These are phyloP conservation scores for Liriodendron chinense DNA, from an alignment of 164 flowering plant genomes.

Conservation along the genomic window DNA sequence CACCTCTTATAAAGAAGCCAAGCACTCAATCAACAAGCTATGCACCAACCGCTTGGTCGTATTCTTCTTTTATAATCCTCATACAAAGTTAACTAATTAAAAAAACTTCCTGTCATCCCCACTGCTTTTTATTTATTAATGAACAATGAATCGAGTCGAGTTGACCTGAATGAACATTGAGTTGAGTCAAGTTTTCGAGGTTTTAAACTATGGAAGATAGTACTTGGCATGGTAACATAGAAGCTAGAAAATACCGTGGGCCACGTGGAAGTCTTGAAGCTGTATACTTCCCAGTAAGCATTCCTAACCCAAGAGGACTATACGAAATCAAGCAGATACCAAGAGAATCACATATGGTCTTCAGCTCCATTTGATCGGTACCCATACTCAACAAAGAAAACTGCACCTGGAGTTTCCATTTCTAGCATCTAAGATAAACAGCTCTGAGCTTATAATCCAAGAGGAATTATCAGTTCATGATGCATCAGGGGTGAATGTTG, in stretches of 20 bases:
- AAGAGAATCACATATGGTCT: conserved; percentile 67
- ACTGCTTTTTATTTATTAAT: no score
- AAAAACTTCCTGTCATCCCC: no score
- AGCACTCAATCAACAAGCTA: no score
- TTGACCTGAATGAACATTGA: no score
- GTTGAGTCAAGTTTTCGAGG: no score
- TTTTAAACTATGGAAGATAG: neutral
- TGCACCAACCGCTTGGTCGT: no score
- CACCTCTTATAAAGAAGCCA: no score
- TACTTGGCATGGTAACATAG: neutral
- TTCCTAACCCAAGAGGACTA: conserved; percentile 96
- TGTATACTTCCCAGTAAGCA: conserved; percentile 92
- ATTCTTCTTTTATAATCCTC: no score
- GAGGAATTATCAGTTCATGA: neutral
- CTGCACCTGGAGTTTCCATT: conserved; percentile 58
- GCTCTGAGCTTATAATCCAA: neutral
- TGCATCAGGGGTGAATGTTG: neutral
- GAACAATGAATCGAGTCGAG: no score
- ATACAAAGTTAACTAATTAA: no score
- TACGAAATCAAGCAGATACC: conserved; percentile 80
- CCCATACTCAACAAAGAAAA: conserved; percentile 87
- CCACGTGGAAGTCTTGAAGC: conserved; percentile 74
- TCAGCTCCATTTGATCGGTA: conserved; percentile 72
- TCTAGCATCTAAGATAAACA: neutral
- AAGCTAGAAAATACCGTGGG: conserved; percentile 48